Evolutionary conservation across 176 grass and related monocot genomes (phyloP).

Genomic region (Alloteropsis semialata): DNA sequence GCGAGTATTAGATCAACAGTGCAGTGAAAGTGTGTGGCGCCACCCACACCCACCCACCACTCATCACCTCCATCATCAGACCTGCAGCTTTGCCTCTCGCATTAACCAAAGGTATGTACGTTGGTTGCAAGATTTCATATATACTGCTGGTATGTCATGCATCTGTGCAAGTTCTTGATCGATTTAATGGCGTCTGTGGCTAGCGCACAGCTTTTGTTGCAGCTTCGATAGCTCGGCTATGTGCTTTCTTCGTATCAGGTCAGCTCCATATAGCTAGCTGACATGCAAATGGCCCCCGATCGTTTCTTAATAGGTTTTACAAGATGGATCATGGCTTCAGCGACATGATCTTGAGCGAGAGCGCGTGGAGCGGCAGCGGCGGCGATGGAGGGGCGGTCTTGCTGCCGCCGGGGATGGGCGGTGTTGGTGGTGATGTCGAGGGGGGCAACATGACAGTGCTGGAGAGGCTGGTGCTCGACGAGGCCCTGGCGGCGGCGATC

Average conservation of each 20-base stretch:
- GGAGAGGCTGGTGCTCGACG: slow-evolving; percentile 51
- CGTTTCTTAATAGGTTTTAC: slow-evolving; percentile 6
- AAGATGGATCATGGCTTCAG: slow-evolving; percentile 50
- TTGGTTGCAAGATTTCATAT: not conserved
- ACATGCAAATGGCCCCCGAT: not conserved
- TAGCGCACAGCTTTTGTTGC: not conserved
- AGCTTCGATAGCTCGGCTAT: not conserved
- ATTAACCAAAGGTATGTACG: slow-evolving; percentile 30
- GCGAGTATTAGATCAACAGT: not conserved
- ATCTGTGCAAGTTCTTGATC: not conserved
- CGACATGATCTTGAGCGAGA: slow-evolving; percentile 54
- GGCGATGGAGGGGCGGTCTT: not conserved
- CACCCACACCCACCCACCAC: not conserved
- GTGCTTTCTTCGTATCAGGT: not conserved
- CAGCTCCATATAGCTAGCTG: not conserved
- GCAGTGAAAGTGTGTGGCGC: not conserved
- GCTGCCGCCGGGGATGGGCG: slow-evolving; percentile 7
- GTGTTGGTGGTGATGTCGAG: not conserved
- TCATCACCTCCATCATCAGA: not conserved
- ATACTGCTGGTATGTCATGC: not conserved
- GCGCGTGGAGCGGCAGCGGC: slow-evolving; percentile 11
- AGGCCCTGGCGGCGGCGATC: slow-evolving; percentile 62
- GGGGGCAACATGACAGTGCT: slow-evolving; percentile 35
- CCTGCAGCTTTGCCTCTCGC: not conserved
- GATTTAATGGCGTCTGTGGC: not conserved